A percentile compares a stretch with the other conserved stretches of the same genome.
Evolutionary conservation across 192 early-diverging fungal genomes (phyloP).

Genomic region (Borealophlyctis nickersoniae): DNA sequence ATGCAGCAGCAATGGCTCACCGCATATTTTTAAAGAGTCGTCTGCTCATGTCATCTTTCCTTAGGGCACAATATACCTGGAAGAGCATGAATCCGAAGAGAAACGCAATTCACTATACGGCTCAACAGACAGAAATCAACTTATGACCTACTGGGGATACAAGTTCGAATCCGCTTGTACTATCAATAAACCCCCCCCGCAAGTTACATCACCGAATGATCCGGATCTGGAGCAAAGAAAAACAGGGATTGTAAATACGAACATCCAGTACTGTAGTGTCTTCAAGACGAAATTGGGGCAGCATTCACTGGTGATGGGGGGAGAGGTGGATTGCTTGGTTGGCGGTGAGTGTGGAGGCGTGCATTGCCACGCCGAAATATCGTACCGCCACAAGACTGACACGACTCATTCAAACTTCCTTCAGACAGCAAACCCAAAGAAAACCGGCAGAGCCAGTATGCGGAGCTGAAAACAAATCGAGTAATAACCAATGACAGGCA

Average conservation of each 20-base stretch:
- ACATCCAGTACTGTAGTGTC: constrained; percentile 86
- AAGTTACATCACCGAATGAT: constrained; percentile 20
- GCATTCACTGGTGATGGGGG: constrained; percentile 75
- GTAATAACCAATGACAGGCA: constrained; percentile 50
- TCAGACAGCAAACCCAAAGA: constrained; percentile 13
- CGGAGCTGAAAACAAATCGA: constrained; percentile 87
- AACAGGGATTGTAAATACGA: constrained; percentile 63
- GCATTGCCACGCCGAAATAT: not conserved
- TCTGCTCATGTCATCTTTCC: too few species aligned
- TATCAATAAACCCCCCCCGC: constrained; percentile 51
- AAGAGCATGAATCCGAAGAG: constrained; percentile 44
- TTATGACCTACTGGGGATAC: constrained; percentile 87
- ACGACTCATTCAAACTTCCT: too few species aligned
- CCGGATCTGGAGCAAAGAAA: constrained; percentile 43
- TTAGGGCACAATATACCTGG: constrained; percentile 67
- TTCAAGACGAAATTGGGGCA: constrained; percentile 72
- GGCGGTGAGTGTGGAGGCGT: constrained; percentile 33
- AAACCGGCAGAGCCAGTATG: constrained; percentile 59
- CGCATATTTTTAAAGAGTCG: too few species aligned
- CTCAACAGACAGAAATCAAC: constrained; percentile 50
- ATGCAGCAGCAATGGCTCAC: too few species aligned
- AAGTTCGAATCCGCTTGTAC: constrained; percentile 80
- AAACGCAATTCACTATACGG: constrained; percentile 36
- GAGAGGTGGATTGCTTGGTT: constrained; percentile 84
- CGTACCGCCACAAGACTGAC: not conserved